These are phyloP conservation scores for Brassica napus DNA, from an alignment of 345 rosid genomes.

Conservation along the genomic window Da-Ae NC_063451.1:24427001-24427500, in stretches of 20 bases:
- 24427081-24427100: constrained; percentile 53
- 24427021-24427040: constrained; percentile 49
- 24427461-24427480: not conserved
- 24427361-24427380: not conserved
- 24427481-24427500: not conserved
- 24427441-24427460: not conserved
- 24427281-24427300: not conserved
- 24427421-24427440: not conserved
- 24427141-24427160: not conserved
- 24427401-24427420: not conserved
- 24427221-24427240: not conserved
- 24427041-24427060: constrained; percentile 56
- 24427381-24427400: not conserved
- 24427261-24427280: not conserved
- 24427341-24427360: not conserved
- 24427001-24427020: constrained; percentile 53
- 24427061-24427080: constrained; percentile 52
- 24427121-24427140: constrained; percentile 56
- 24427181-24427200: not conserved
- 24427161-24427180: too few species aligned
- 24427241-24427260: too few species aligned
- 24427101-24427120: constrained; percentile 78
- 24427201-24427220: not conserved
- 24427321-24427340: not conserved
- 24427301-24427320: not conserved